Evolutionary conservation across 1,284 basidiomycete genomes (phyloP), one percentile per base, ranked within the genome.

Genomic region (Cutaneotrichosporon sp.): DNA sequence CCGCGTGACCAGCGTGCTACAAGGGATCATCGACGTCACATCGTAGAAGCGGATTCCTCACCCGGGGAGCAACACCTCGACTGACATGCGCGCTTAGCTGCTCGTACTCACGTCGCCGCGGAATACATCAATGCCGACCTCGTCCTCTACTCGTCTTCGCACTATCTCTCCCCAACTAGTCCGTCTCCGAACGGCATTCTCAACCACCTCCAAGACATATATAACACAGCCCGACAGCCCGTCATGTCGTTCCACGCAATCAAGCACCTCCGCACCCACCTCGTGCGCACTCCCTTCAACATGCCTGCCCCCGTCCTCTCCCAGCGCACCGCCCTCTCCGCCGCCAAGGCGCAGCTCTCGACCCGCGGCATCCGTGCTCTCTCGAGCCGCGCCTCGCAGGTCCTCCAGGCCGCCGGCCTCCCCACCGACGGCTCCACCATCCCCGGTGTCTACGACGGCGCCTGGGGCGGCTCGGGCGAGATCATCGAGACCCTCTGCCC

Each of bases 391-490:
- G 72, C 74, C 4, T 42, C 60, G 2, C 46, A 52, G 6, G 72
- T 79, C 33, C 66, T 79, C 18, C 51, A 69, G 9, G 74, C 75
- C 13, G 66, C 76, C 2, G 67, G 70, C 42, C 56, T 79, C 11
- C 71, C 75, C 7, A 53, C 52, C 16, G 64, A 49, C 33, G 58
- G 53, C 42, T 25, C 47, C 36, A 66, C 63, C 3, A 67, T 79
- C 14, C 66, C 68, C 18, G 77, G 77, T 24, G 69, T 75, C 14
- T 79, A 69, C 45, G 77, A 79, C 63, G 76, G 76, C 18, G 7
- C 58, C 25, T 79, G 77, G 77, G 66, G 68, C 25, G 77, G 77
- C 13, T 68, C 68, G 18, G 77, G 77, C 13, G 62, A 62, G 16
- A 62, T 72, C 46, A 58, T 76, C 51, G 54, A 69, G 36, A 72